Base-by-base conservation (phyloP, 768 basidiomycete species). In the Cyathus striatus region DNA sequence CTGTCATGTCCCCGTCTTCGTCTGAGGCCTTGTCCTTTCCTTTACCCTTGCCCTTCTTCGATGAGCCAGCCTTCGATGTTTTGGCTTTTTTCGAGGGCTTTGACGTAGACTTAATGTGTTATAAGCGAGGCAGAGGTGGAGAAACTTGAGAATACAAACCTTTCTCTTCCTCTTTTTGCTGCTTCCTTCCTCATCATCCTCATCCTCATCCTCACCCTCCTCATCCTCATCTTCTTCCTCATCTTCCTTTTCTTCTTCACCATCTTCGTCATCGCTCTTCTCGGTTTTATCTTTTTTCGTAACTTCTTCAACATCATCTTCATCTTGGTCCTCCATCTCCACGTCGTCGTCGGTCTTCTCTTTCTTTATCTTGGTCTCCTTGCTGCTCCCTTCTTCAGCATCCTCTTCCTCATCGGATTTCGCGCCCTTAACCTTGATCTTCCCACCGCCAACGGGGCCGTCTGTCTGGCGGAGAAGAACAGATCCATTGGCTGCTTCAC, bases 401-500 rank as follows among this genome's bases (percentile, higher is more conserved):
- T 70, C 68, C 38, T 73, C 66, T 7, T 63, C 68, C 40, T 69
- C 68, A 42, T 59, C 57, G 5, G 55, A 53, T 9, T 58, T 57
- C 18, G 63, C 51, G 30, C 45, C 54, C 54, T 49, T 69, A 49
- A 53, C 67, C 57, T 49, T 75, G 20, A 68, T 69, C 38, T 69
- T 66, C 20, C 69, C 73, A 39, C 71, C 66, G 12, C 22, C 47
- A 20, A 53, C 46, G n/a, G 70, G 65, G 2, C 70, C 72, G 6
- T 85, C 84, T 4, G 77, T 75, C 52, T 86, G 89, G 58, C 86
- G 85, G 36, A 99, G 65, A 16, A 96, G 66, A 2, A 98, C 83
- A 57, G 69, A 86, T 2, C 91, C 94, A 49, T 90, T 92, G 9
- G 95, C 95, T 2, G 91, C 80, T 65, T 99, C 96, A 34, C 96